A percentile compares a stretch with the other conserved stretches of the same genome.
phyloP scores from a whole-genome alignment of 2,329 filamentous ascomycete genomes.

The Hirsutella rhossiliensis region DNA sequence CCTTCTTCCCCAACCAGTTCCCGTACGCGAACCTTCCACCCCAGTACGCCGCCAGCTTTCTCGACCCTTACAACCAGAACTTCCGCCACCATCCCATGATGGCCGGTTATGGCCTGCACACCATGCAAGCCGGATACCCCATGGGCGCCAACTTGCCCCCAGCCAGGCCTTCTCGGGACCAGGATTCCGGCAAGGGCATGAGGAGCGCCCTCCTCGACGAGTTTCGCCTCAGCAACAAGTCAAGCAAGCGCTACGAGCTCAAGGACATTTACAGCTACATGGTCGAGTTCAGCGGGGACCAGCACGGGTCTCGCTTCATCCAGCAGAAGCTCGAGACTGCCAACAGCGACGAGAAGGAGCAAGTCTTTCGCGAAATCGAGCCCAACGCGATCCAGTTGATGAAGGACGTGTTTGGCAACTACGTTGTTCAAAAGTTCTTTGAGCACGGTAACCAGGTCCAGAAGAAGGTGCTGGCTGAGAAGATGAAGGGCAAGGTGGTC shows the following conservation, averaged over 20 bases:
- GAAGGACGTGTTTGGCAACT: slow-evolving; percentile 96
- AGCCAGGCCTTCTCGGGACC: slow-evolving; percentile 33
- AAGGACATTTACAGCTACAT: slow-evolving; percentile 82
- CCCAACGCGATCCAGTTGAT: slow-evolving; percentile 78
- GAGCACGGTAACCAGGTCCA: slow-evolving; percentile 91
- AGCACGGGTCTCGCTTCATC: slow-evolving; percentile 91
- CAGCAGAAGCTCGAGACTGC: slow-evolving; percentile 85
- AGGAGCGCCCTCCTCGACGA: slow-evolving; percentile 68
- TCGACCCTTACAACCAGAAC: slow-evolving; percentile 23
- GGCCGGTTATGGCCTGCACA: slow-evolving; percentile 19
- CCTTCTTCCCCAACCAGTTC: slow-evolving; percentile 20
- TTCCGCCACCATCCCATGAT: slow-evolving; percentile 25
- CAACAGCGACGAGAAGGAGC: slow-evolving; percentile 91
- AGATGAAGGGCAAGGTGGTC: slow-evolving; percentile 78
- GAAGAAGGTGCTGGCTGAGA: slow-evolving; percentile 73
- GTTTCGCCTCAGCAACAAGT: slow-evolving; percentile 64
- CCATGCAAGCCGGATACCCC: slow-evolving; percentile 18
- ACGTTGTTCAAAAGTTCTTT: slow-evolving; percentile 96
- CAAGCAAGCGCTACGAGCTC: slow-evolving; percentile 63
- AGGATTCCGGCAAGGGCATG: slow-evolving; percentile 46
- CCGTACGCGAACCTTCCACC: slow-evolving; percentile 14
- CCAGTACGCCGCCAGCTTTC: slow-evolving; percentile 22
- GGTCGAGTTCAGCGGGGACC: slow-evolving; percentile 91
- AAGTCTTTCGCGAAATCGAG: slow-evolving; percentile 77
- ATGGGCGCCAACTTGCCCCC: slow-evolving; percentile 15